Conservation (phyloP, 169 alveolate genomes). For the Eimeria necatrix region DNA sequence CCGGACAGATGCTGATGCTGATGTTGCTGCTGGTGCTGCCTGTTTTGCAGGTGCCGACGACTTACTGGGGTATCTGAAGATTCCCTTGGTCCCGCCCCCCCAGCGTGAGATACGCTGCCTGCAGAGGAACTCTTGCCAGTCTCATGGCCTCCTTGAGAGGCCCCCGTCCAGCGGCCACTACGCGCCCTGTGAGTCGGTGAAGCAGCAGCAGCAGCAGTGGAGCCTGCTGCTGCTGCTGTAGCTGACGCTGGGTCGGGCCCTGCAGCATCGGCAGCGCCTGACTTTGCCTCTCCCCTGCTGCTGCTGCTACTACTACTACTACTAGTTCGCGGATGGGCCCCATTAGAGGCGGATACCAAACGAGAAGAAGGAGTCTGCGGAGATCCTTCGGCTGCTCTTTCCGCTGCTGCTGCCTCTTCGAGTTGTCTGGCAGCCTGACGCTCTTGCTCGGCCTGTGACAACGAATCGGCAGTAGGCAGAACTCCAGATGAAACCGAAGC, state of each 20-base stretch:
- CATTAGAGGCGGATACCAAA: constrained; percentile 32
- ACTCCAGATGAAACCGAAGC: neutral
- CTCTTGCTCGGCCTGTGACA: constrained; percentile 54
- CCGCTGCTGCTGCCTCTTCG: constrained; percentile 60
- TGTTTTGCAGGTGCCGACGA: neutral
- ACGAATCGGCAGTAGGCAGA: neutral
- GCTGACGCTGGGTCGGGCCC: neutral
- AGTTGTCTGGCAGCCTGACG: constrained; percentile 36
- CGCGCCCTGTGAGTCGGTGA: constrained; percentile 3
- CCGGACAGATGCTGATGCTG: neutral
- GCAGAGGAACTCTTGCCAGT: neutral
- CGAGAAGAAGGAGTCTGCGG: constrained; percentile 40
- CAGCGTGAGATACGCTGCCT: neutral
- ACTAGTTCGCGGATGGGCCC: constrained; percentile 17
- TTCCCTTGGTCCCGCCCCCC: constrained; percentile 5
- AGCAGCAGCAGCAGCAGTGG: neutral
- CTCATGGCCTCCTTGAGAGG: constrained; percentile 13
- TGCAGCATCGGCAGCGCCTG: constrained; percentile 26
- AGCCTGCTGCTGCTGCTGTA: neutral
- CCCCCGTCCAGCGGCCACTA: constrained; percentile 37
- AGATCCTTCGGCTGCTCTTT: constrained; percentile 30
- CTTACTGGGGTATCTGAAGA: neutral
- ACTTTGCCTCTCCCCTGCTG: constrained; percentile 11
- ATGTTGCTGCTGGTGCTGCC: constrained; percentile 28
- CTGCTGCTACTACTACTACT: constrained; percentile 32